A percentile compares a stretch with the other conserved stretches of the same genome.
These are phyloP conservation scores for Hymenochaete sp. DNA, from an alignment of 1,284 basidiomycete genomes.

Conservation along the genomic window DNA sequence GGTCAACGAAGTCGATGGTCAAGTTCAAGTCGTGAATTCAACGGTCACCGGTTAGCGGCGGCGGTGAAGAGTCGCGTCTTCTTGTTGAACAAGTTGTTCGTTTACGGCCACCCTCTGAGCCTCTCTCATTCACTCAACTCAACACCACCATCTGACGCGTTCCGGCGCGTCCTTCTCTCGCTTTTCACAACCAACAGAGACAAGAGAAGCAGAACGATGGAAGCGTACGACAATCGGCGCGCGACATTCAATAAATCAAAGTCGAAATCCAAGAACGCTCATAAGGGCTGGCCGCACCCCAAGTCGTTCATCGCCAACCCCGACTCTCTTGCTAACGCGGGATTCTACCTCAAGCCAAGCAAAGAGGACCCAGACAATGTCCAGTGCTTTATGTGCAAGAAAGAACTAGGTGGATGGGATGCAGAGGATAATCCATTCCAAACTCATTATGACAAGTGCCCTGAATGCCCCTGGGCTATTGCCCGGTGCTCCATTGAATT, in stretches of 20 bases:
- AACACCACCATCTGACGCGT: too few species aligned
- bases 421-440: conserved; percentile 71
- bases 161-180: too few species aligned
- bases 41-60: too few species aligned
- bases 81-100: not conserved
- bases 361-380: conserved; percentile 57
- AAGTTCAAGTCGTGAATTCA: too few species aligned
- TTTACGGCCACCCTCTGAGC: not conserved
- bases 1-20: not conserved
- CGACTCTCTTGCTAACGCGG: conserved; percentile 64
- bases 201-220: too few species aligned
- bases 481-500: conserved; percentile 57
- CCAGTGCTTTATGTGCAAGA: conserved; percentile 68
- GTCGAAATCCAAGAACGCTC: conserved; percentile 34
- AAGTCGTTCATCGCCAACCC: conserved; percentile 54
- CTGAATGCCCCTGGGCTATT: conserved; percentile 67
- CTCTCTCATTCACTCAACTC: too few species aligned
- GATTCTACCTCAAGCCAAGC: conserved; percentile 70
- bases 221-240: conserved; percentile 9
- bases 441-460: conserved; percentile 63
- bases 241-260: conserved; percentile 51
- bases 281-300: conserved; percentile 63
- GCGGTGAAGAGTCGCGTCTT: not conserved
- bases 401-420: conserved; percentile 74
- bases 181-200: too few species aligned